Conservation (phyloP, 1,284 basidiomycete species). For the Inonotus hispidus region DNA sequence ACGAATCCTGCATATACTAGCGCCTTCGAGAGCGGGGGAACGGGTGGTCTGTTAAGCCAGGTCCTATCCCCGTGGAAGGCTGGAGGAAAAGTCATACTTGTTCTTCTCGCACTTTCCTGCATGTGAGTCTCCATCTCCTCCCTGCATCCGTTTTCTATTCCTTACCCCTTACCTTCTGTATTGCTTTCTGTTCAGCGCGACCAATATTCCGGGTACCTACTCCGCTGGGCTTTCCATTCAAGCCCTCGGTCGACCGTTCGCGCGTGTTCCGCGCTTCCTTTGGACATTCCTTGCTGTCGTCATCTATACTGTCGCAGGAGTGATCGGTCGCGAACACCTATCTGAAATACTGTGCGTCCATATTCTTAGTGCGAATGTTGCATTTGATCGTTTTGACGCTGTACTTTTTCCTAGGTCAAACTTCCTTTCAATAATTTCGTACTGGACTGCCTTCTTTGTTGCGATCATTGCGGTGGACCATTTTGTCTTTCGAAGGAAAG, state of each 20-base stretch:
- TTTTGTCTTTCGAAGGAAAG: conserved; percentile 45
- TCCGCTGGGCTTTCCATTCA: conserved; percentile 53
- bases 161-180: neutral
- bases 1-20: conserved; percentile 44
- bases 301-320: conserved; percentile 53
- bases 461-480: conserved; percentile 55
- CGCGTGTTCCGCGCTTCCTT: conserved; percentile 52
- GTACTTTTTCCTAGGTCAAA: conserved; percentile 27
- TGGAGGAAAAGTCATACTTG: conserved; percentile 55
- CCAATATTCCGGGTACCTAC: conserved; percentile 58
- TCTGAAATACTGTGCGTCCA: conserved; percentile 39
- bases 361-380: neutral
- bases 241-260: conserved; percentile 47
- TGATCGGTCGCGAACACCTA: conserved; percentile 59
- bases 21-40: conserved; percentile 43
- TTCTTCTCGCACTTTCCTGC: conserved; percentile 51
- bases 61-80: conserved; percentile 42
- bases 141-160: neutral
- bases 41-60: conserved; percentile 42
- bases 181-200: conserved; percentile 34
- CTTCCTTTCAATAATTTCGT: conserved; percentile 52
- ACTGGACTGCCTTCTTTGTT: conserved; percentile 60
- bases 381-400: neutral
- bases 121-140: conserved; percentile 29
- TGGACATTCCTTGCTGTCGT: conserved; percentile 52